Base-by-base conservation (phyloP, 305 asterid genomes). In the Solanum hybrid region DNA sequence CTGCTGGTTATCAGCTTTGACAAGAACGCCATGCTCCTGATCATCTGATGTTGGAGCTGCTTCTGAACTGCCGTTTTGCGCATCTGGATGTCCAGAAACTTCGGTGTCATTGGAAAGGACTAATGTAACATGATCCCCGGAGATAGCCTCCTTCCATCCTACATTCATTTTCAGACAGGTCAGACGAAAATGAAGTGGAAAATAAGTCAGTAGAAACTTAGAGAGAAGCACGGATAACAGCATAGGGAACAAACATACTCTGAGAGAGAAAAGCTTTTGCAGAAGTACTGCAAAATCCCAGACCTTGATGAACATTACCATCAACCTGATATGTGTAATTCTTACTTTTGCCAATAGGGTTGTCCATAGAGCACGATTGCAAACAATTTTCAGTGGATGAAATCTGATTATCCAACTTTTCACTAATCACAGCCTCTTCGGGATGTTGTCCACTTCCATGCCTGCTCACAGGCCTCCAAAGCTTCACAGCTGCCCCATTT, bases 101-200 rank as follows among this genome's bases (percentile, higher is more conserved):
- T 91, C 95, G 8, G 91, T 90, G 89, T 88, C 94, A 22, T 93
- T 74, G 61, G 95, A 92, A 33, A 96, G 94, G 91, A 87, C 95
- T 88, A 96, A 91, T 37, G 16, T 92, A 92, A 94, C 94, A 86
- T 96, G 99, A 83, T 97, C 98, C 6, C 93, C 94, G 5, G 96
- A 89, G 80, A 96, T 91, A 16, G 97, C 97, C 87, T 96, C 97
- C 89, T 95, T 96, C 98, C 97, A 96, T 91, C 99, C 99, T 97
- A 92, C 91, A 93, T 31, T 22, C 13, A 78, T 51, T 83, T 76
- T 40, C 71, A 79, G 16, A 36, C 46, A 10, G 29, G 89, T 79
- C 29, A 36, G 84, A 22, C 24, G 74, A 76, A 20, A 82, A 79
- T 33, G 8, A 42, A 57, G 61, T 5, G 5, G 80, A 77, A 42